Evolutionary conservation across 306 rosid genomes (phyloP), one percentile per base, ranked within the genome.

Genomic region (Sindora glabra): DNA sequence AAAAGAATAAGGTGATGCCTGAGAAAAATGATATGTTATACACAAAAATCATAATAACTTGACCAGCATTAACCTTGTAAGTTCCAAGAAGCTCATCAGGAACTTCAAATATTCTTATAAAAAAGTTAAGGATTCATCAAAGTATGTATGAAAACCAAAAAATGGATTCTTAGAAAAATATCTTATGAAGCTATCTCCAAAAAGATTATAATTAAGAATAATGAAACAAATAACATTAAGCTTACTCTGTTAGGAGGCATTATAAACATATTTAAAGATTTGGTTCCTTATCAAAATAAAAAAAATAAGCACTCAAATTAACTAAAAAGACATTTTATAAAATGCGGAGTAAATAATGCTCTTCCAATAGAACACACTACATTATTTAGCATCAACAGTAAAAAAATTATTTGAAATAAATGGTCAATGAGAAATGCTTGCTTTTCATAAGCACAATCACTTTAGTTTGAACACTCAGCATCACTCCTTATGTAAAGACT

Each of bases 21-120:
- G 49, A 39, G 96, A 83, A 75, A 95, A 92, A 68, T 53, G 96
- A 69, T 86, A 83, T 80, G 73, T 92, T 92, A 69, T 89, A 92
- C 17, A 92, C 99, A 48, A 95, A 89, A 62, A 92, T 89, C 96
- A 89, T 92, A 44, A 92, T 80, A 82, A 88, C 96, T 77, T 92
- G 99, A 77, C 99, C 96, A 38, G 92, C 85, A 55, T 82, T 65
- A 57, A 89, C 80, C 81, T 81, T 89, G 90, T 78, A 92, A 68
- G 67, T 72, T 64, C 99, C 96, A 2, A 94, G 96, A 61, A 92
- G 95, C 73, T 59, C 66, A 25, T 92, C 96, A 54, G 86, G 85
- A 55, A 84, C 86, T 81, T 59, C 79, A 74, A 96, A 95, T 75
- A 96, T 80, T 86, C 99, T 89, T 74, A 92, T 78, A 74, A 92